Evolutionary conservation across 1,284 basidiomycete genomes (phyloP).

Genomic region (Heterobasidion annosum): DNA sequence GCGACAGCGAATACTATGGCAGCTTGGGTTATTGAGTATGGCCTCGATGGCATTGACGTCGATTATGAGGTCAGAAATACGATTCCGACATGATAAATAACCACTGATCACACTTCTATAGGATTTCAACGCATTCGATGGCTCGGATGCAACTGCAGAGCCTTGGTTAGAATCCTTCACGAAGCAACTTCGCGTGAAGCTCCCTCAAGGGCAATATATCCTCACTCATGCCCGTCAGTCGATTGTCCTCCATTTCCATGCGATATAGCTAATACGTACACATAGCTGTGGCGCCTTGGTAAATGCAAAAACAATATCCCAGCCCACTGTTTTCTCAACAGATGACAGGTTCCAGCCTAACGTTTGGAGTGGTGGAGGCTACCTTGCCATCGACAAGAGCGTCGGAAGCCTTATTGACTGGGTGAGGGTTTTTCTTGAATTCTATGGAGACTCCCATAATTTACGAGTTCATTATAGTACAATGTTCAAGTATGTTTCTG

Average conservation of each 20-base stretch:
- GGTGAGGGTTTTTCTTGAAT: conserved; percentile 14
- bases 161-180: conserved; percentile 36
- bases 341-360: conserved; percentile 38
- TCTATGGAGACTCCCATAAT: not conserved
- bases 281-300: conserved; percentile 43
- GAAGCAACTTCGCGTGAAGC: conserved; percentile 22
- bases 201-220: conserved; percentile 25
- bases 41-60: conserved; percentile 47
- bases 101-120: conserved; percentile 11
- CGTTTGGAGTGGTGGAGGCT: conserved; percentile 46
- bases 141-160: conserved; percentile 27
- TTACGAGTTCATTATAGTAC: conserved; percentile 21
- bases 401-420: conserved; percentile 41
- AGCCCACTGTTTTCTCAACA: not conserved
- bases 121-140: conserved; percentile 39
- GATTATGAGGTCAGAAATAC: conserved; percentile 38
- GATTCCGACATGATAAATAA: not conserved
- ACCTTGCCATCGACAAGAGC: conserved; percentile 41
- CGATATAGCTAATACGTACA: not conserved
- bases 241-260: not conserved
- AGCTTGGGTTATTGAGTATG: conserved; percentile 37
- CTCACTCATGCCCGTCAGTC: conserved; percentile 27
- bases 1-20: conserved; percentile 37
- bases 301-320: not conserved
- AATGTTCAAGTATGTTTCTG: conserved; percentile 30